Conservation (phyloP, 2,329 filamentous ascomycete genomes). For the Fusarium subglutinans region DNA sequence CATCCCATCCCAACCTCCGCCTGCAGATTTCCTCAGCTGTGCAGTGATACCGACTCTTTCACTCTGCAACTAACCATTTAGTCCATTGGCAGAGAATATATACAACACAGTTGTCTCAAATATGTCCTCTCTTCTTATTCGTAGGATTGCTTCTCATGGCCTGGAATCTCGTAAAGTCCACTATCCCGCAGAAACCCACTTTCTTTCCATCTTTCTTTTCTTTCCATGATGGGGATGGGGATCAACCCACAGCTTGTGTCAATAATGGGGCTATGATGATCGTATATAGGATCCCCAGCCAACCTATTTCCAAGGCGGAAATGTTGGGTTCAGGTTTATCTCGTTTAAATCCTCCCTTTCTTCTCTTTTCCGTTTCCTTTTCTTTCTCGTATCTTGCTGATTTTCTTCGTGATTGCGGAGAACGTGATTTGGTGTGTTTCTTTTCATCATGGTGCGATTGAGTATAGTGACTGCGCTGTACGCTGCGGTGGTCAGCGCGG, state of each 20-base stretch:
- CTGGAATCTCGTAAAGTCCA: conserved; percentile 13
- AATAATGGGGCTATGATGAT: conserved; percentile 15
- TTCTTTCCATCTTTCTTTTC: not conserved
- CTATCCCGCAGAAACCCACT: conserved; percentile 27
- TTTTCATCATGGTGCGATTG: conserved; percentile 49
- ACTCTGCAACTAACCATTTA: not conserved
- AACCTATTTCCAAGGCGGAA: not conserved
- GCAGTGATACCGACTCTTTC: not conserved
- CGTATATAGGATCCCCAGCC: conserved; percentile 23
- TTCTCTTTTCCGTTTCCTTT: not conserved
- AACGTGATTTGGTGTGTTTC: not conserved
- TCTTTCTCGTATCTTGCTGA: not conserved
- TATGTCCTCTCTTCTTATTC: not conserved
- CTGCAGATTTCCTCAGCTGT: not conserved
- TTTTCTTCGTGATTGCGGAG: conserved; percentile 20
- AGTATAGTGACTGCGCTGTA: conserved; percentile 48
- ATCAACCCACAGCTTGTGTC: conserved; percentile 4
- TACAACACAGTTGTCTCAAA: not conserved
- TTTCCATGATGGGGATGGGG: conserved; percentile 16
- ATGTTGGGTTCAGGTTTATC: not conserved
- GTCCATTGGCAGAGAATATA: not conserved
- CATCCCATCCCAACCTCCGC: not conserved
- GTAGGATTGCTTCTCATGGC: not conserved
- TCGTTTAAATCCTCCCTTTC: conserved; percentile 1
- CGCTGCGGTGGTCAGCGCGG: conserved; percentile 45